A percentile compares a stretch with the other conserved stretches of the same genome.
Evolutionary conservation across 1,139 yeast species (phyloP).

Genomic region (Tardiomyces digboiensis): DNA sequence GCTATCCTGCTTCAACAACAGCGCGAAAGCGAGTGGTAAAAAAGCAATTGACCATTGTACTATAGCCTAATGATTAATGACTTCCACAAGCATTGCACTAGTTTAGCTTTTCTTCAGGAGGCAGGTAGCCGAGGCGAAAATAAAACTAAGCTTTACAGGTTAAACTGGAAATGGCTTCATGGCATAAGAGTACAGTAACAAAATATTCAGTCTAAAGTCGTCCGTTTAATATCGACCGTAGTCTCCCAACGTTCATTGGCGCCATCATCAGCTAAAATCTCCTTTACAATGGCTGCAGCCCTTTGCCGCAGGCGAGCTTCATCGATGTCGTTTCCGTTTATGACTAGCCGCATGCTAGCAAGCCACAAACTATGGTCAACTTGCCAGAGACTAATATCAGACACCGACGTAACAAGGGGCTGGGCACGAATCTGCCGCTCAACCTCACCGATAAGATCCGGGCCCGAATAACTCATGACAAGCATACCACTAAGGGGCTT

Average conservation of each 20-base stretch:
- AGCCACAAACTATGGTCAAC: conserved; percentile 35
- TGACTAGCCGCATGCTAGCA: conserved; percentile 26
- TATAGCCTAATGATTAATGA: no score
- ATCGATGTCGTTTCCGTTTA: conserved; percentile 25
- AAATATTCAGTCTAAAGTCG: conserved; percentile 6
- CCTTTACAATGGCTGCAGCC: conserved; percentile 22
- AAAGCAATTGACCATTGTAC: no score
- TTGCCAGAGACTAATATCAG: conserved; percentile 31
- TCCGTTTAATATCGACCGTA: conserved; percentile 27
- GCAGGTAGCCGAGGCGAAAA: not conserved
- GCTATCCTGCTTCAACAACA: conserved; percentile 62
- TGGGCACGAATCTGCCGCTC: conserved; percentile 17
- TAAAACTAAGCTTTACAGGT: not conserved
- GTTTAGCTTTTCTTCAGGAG: not conserved
- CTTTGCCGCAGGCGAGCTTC: conserved; percentile 24
- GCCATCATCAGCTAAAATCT: conserved; percentile 17
- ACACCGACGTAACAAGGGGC: conserved; percentile 22
- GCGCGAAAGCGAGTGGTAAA: conserved; percentile 32
- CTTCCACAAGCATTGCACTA: no score
- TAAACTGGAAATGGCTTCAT: no score
- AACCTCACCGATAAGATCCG: conserved; percentile 24
- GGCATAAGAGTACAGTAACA: no score
- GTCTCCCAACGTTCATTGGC: conserved; percentile 28
- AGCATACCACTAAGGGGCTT: conserved; percentile 34
- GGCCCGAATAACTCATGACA: conserved; percentile 34